Base-by-base conservation (phyloP, 1,284 basidiomycete genomes). In the Jaminaea rosea region DNA sequence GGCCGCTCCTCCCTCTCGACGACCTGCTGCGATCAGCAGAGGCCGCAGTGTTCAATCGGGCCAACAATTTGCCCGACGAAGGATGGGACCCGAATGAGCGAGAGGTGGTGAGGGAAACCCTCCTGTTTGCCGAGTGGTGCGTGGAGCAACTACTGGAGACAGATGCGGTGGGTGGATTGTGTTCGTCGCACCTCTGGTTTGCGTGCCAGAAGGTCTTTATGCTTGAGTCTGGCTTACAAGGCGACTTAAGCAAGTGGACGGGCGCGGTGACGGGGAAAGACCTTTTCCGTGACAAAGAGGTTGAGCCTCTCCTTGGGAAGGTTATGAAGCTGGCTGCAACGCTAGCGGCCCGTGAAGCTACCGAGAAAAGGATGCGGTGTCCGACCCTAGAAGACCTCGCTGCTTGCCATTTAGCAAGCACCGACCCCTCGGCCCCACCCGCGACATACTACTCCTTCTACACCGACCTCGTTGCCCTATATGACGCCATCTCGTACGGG, bases 171-270 rank as follows among this genome's bases (percentile, higher is more conserved):
- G n/a, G n/a, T n/a, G n/a, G n/a, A n/a, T n/a, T n/a, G n/a, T n/a
- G n/a, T n/a, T 31, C 58, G 2, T 58, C 63, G 21, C 59, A 63
- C 39, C 27, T 69, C n/a, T 59, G 60, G 47, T 85, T 93, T 60
- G 82, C 80, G 29, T 84, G 88, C 60, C 90, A 93, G 86, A 89
- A 88, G 65, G 83, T 96, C 11, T 92, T 89, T 76, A 91, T 94
- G 88, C 82, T 97, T 17, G 92, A 72, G 28, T 50, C 60, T 19
- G 60, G 62, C 17, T 21, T 42, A 15, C 39, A 42, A 23, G 39
- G 39, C 15, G 39, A 42, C 23, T 11, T 42, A 5, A 42, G 24
- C 26, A 52, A 50, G 37, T 52, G 51, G 15, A 50, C 58, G 1
- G 65, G 69, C 2, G 45, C 46, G 0, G 49, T 63, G 23, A 69